Evolutionary conservation across 1,139 yeast species (phyloP), one percentile per base, ranked within the genome.

Genomic region (Pichia sp.): DNA sequence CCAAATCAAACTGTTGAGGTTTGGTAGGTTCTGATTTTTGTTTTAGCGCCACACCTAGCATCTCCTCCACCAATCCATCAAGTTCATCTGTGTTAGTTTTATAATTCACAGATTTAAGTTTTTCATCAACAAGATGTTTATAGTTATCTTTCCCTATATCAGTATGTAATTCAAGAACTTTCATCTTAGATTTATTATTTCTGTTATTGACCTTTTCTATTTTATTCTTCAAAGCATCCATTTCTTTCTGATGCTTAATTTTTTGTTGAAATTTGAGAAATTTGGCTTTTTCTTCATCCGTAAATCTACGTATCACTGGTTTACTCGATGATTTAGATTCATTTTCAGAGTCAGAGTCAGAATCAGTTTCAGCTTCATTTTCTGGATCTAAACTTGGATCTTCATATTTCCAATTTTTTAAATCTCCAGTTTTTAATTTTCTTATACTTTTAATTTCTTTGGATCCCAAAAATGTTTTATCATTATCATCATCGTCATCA

Each of bases 161-260:
- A 1, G 50, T 27, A 25, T 51, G 34, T 6, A 57, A 22, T 21
- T 54, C 54, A n/a, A 56, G 22, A 1, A 55, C 54, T 35, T 47
- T 49, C n/a, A n/a, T n/a, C 21, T 31, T 24, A 9, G 38, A 10
- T 16, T 7, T 32, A 9, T 13, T 15, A 11, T 21, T 15, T 16
- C 39, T 27, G 3, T 42, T 31, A 26, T 48, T 53, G 41, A 51
- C 46, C 14, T 35, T 31, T 20, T 42, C 45, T 27, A 56, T 41
- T 24, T 47, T 32, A n/a, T 49, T 49, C 31, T 41, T 43, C 28
- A 44, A 13, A 14, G 24, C 21, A 1, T 29, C 35, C 13, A 44
- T 16, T 25, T 38, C 40, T 18, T 41, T 44, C 14, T 44, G 40
- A 30, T 54, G 55, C 19, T 49, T 45, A 2, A 53, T 50, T 13